These are phyloP conservation scores for Phytophthora litchii DNA, from an alignment of 352 stramenopile genomes.

Conservation along the genomic window DNA sequence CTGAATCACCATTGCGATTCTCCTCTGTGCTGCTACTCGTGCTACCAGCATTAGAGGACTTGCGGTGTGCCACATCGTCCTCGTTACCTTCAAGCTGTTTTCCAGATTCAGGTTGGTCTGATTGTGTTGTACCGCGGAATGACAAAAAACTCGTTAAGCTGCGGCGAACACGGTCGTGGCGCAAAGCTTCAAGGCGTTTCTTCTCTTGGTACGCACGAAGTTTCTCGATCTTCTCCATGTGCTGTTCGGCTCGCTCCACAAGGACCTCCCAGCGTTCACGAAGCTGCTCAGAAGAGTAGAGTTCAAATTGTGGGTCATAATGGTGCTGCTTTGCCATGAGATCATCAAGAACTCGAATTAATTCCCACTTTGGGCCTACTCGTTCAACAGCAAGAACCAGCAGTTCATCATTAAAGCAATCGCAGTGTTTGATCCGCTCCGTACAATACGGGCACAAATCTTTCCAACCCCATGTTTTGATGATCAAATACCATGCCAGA, in stretches of 20 bases:
- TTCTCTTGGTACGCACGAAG: constrained; percentile 57
- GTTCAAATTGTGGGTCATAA: constrained; percentile 58
- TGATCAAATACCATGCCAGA: constrained; percentile 57
- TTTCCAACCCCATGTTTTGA: constrained; percentile 62
- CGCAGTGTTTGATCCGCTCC: constrained; percentile 61
- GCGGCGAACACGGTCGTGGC: constrained; percentile 38
- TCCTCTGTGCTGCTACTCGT: constrained; percentile 31
- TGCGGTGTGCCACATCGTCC: constrained; percentile 12
- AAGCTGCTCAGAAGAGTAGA: constrained; percentile 64
- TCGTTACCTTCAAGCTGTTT: constrained; percentile 14
- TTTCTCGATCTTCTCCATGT: constrained; percentile 72
- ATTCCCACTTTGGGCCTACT: constrained; percentile 67
- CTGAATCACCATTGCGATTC: constrained; percentile 6
- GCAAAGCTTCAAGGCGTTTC: constrained; percentile 43
- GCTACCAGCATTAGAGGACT: constrained; percentile 22
- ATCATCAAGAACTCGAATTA: constrained; percentile 61
- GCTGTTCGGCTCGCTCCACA: constrained; percentile 50
- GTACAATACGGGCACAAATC: constrained; percentile 74
- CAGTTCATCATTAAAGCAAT: constrained; percentile 77
- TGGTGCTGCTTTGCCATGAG: constrained; percentile 49
- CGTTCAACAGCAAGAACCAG: constrained; percentile 62
- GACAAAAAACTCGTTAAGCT: constrained; percentile 44
- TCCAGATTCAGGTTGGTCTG: constrained; percentile 10
- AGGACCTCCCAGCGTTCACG: constrained; percentile 61
- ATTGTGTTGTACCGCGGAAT: constrained; percentile 21